Conservation (phyloP, 306 rosid species). For the Oxytropis ochrocephala region DNA sequence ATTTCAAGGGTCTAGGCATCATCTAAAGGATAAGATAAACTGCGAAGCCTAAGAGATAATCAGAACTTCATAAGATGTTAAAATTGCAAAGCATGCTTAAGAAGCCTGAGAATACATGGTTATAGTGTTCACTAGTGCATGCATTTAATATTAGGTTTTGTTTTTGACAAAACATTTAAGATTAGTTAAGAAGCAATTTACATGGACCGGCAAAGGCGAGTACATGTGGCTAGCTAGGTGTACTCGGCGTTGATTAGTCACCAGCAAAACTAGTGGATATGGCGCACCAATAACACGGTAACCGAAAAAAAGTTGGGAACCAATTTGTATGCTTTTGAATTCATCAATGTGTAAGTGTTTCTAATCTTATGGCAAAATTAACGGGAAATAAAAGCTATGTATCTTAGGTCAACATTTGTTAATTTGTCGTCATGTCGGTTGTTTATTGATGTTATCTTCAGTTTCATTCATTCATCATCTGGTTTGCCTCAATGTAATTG, state of each 20-base stretch:
- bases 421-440: background rate
- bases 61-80: background rate
- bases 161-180: background rate
- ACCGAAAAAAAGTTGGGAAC: too few relatives aligned
- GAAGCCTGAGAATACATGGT: background rate
- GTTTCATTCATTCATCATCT: background rate
- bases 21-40: background rate
- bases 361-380: background rate
- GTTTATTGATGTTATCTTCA: background rate
- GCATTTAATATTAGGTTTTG: background rate
- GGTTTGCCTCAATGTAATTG: background rate
- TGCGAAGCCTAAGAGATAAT: background rate
- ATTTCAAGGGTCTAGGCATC: background rate
- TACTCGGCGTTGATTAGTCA: too few relatives aligned
- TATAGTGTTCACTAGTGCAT: background rate
- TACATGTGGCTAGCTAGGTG: too few relatives aligned
- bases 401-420: background rate
- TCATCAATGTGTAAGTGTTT: background rate
- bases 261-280: too few relatives aligned
- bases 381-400: background rate
- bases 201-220: too few relatives aligned
- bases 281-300: too few relatives aligned
- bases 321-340: background rate
- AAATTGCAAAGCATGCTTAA: background rate
- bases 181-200: background rate